Conservation (phyloP, 148 eudicot genomes). For the Chenopodium suecicum region DNA sequence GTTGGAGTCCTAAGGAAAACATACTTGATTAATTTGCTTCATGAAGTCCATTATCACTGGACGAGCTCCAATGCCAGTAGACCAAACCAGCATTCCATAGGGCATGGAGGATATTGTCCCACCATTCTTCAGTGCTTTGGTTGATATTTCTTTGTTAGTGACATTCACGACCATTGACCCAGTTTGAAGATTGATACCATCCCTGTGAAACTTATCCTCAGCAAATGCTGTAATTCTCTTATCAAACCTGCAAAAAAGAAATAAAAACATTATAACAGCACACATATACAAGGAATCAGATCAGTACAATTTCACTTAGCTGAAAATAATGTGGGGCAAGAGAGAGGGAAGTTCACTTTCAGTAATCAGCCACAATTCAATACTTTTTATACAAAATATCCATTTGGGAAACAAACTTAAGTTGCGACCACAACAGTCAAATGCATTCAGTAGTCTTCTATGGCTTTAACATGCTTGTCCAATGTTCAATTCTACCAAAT, state of each 20-base stretch:
- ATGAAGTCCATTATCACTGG: slow-evolving; percentile 64
- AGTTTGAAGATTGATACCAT: slow-evolving; percentile 60
- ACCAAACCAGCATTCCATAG: slow-evolving; percentile 74
- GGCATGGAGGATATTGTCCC: slow-evolving; percentile 48
- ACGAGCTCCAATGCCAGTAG: slow-evolving; percentile 73
- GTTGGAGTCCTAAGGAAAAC: slow-evolving; percentile 3
- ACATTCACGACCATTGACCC: slow-evolving; percentile 69
- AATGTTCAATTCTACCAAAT: too few relatives aligned
- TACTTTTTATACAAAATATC: background rate
- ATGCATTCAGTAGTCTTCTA: background rate
- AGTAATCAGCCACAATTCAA: background rate
- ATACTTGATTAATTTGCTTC: slow-evolving; percentile 52
- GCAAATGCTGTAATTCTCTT: slow-evolving; percentile 77
- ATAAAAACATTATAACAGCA: background rate
- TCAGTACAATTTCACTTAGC: background rate
- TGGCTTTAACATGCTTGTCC: background rate
- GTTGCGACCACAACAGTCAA: background rate
- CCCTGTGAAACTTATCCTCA: slow-evolving; percentile 66
- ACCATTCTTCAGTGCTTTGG: slow-evolving; percentile 49
- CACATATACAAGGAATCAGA: background rate
- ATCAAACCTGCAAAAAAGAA: slow-evolving; percentile 53
- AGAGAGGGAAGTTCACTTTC: background rate
- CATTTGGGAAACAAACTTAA: background rate
- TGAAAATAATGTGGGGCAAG: background rate
- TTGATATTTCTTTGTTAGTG: slow-evolving; percentile 57